phyloP scores from a whole-genome alignment of 306 rosid genomes.

The Vicia villosa region DNA sequence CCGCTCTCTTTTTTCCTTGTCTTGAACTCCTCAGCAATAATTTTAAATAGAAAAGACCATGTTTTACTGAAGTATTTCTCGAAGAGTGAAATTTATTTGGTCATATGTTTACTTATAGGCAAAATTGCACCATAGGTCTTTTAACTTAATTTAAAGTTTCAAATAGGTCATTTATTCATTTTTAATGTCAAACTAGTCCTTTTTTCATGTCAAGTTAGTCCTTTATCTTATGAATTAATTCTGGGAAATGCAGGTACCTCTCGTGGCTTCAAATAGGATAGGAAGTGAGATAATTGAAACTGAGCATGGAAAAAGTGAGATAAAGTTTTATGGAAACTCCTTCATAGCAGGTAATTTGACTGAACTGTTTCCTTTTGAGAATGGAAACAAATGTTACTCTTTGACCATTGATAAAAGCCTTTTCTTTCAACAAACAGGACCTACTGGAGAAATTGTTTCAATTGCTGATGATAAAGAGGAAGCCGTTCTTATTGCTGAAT shows the following conservation, averaged over 20 bases:
- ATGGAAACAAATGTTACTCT: background rate
- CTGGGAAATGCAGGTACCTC: conserved; percentile 73
- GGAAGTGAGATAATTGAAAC: conserved; percentile 88
- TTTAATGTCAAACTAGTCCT: background rate
- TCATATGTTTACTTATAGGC: background rate
- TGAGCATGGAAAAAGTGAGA: conserved; percentile 81
- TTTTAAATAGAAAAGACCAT: conserved; percentile 5
- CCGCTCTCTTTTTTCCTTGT: conserved; percentile 13
- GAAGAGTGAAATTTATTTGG: background rate
- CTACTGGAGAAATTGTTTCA: conserved; percentile 86
- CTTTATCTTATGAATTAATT: conserved; percentile 6
- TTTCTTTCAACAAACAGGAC: conserved; percentile 56
- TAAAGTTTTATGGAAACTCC: conserved; percentile 88
- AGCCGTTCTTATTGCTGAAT: conserved; percentile 71
- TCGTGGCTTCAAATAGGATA: conserved; percentile 90
- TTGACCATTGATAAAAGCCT: background rate
- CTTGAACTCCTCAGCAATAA: conserved; percentile 18
- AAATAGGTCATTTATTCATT: background rate
- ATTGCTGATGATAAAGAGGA: conserved; percentile 81
- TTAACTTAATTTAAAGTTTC: background rate
- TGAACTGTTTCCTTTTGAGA: conserved; percentile 14
- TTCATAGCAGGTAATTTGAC: conserved; percentile 78
- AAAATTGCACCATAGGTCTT: background rate
- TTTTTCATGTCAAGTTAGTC: background rate
- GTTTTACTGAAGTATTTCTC: background rate